phyloP scores from a whole-genome alignment of 73 alveolate genomes.

The Tetrahymena elliotti region DNA sequence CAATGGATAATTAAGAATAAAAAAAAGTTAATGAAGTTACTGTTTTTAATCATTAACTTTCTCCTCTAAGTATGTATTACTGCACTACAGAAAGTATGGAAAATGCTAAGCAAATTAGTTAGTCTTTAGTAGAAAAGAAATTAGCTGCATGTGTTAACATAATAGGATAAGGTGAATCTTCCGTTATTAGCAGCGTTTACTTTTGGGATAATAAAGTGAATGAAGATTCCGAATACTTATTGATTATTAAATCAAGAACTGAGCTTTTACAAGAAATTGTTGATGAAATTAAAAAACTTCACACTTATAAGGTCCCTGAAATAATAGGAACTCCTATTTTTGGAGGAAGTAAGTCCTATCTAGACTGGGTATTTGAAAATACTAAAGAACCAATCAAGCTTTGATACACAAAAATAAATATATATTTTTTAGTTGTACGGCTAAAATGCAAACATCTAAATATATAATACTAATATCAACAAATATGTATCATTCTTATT shows the following conservation, averaged over 20 bases:
- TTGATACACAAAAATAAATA: neutral
- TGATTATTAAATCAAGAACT: neutral
- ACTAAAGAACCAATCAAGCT: neutral
- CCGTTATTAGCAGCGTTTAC: neutral
- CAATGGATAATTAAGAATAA: neutral
- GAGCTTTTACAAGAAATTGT: neutral
- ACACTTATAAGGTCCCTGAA: neutral
- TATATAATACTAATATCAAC: too few species aligned
- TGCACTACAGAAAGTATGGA: neutral
- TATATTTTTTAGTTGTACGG: too few species aligned
- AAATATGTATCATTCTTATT: too few species aligned
- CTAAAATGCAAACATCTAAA: too few species aligned
- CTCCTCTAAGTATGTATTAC: neutral
- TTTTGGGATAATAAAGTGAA: neutral
- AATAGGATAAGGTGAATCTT: neutral
- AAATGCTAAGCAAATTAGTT: neutral
- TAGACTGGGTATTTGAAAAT: neutral
- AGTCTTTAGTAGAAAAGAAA: neutral
- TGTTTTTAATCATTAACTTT: neutral
- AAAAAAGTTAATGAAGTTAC: neutral
- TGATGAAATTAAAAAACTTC: neutral
- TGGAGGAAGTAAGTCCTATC: neutral
- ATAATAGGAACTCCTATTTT: neutral
- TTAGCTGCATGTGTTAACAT: neutral
- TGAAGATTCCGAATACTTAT: neutral